phyloP scores from a whole-genome alignment of 805 yeast genomes.

The Kluyveromyces dobzhanskii region DNA sequence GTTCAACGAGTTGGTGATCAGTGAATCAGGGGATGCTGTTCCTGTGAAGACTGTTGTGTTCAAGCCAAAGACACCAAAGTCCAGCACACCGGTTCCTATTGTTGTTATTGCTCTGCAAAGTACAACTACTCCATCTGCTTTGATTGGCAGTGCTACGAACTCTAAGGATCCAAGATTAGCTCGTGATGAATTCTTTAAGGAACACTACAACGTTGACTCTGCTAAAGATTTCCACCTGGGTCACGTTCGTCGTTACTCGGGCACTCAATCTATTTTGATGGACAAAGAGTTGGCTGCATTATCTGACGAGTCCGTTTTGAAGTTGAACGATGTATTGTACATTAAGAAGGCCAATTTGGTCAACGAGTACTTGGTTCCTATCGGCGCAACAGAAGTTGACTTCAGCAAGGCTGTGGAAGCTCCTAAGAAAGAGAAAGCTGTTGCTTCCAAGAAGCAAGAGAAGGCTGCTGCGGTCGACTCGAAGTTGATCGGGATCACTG shows the following conservation, averaged over 20 bases:
- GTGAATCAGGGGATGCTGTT: constrained; percentile 44
- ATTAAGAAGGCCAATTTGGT: constrained; percentile 22
- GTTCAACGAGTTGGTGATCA: constrained; percentile 57
- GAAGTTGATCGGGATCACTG: constrained; percentile 91
- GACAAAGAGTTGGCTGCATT: constrained; percentile 32
- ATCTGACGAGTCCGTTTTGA: constrained; percentile 25
- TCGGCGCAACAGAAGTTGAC: constrained; percentile 44
- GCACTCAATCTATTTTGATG: no score
- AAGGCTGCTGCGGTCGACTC: constrained; percentile 59
- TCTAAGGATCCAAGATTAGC: constrained; percentile 87
- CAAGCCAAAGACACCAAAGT: constrained; percentile 85
- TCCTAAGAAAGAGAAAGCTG: constrained; percentile 15
- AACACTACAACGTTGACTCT: constrained; percentile 33
- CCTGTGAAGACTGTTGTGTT: constrained; percentile 72
- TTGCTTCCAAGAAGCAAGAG: no score
- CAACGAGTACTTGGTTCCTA: constrained; percentile 30
- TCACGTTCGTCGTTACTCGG: constrained; percentile 37
- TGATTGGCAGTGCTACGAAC: constrained; percentile 56
- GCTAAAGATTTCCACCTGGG: constrained; percentile 27
- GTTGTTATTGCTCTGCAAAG: constrained; percentile 67
- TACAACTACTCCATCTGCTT: constrained; percentile 59
- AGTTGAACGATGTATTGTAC: constrained; percentile 21
- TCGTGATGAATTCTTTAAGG: constrained; percentile 64
- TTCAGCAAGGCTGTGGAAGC: constrained; percentile 32
- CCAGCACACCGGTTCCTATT: constrained; percentile 70